Conservation (phyloP, 176 grass and related monocot genomes). For the Alloteropsis semialata region DNA sequence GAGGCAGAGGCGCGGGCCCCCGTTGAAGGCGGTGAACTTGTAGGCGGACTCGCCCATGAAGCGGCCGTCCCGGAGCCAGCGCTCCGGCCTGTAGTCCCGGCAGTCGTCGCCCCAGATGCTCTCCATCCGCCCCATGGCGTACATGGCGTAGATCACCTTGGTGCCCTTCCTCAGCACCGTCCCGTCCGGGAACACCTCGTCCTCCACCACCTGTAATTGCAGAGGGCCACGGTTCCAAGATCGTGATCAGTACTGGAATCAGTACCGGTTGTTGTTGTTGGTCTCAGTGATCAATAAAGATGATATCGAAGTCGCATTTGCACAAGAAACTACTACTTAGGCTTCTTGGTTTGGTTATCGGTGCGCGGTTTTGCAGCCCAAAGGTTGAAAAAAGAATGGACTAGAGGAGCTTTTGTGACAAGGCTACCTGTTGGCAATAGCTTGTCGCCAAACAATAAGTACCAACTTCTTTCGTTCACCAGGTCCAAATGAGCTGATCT, state of each 20-base stretch:
- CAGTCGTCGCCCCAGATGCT: conserved; percentile 93
- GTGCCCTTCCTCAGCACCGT: conserved; percentile 90
- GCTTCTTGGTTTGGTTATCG: background rate
- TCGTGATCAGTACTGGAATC: background rate
- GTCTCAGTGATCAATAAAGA: background rate
- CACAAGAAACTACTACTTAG: background rate
- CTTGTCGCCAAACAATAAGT: background rate
- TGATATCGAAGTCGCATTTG: background rate
- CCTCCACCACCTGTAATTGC: conserved; percentile 66
- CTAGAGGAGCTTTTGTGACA: background rate
- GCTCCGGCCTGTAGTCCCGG: conserved; percentile 82
- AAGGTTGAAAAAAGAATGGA: background rate
- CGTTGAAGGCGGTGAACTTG: conserved; percentile 96
- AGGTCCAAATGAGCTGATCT: background rate
- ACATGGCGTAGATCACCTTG: conserved; percentile 91
- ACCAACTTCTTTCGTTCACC: background rate
- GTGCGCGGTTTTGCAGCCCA: background rate
- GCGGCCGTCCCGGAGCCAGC: conserved; percentile 82
- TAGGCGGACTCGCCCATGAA: conserved; percentile 90
- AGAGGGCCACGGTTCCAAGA: background rate
- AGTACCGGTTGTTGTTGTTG: background rate
- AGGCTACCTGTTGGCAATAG: background rate
- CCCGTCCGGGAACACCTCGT: conserved; percentile 91
- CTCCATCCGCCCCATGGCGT: conserved; percentile 93
- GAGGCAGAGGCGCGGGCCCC: conserved; percentile 79